Base-by-base conservation (phyloP, 2,329 filamentous ascomycete genomes). In the Sclerotinia borealis region DNA sequence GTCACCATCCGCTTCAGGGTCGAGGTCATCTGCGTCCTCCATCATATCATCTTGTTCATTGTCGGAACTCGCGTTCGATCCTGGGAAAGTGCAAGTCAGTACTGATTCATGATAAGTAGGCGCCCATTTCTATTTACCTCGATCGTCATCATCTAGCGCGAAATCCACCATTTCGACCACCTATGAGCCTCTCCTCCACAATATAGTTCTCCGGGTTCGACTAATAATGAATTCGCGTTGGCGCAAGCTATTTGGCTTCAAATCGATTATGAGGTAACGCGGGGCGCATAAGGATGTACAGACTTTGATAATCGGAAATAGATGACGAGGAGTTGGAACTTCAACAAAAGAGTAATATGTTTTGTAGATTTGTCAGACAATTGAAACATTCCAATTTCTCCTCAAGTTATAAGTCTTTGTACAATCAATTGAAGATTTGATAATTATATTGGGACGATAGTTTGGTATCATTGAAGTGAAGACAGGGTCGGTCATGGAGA, bases 11-110 rank as follows among this genome's bases (percentile, higher is more conserved):
- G 65, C 68, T n/a, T 75, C 74, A 25, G 64, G 68, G 25, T 76
- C 75, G n/a, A 72, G 71, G 47, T 75, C 72, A 47, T 76, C 76
- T 29, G 69, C 74, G 69, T 78, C 76, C 61, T 85, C 82, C 81
- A 85, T 85, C 41, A 82, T 77, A 70, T 86, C 83, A 68, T 86
- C 83, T 63, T 79, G 79, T 61, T 85, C 83, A 68, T 80, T 79
- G 37, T 80, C 79, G 27, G 79, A 80, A 69, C 78, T 79, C 39
- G 72, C 77, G 67, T 78, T 79, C 29, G 76, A 77, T 19, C 68
- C 72, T 74, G 52, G 51, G 51, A 67, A 60, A 69, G 60, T 34
- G 22, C 9, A 43, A 27, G 61, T 61, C 10, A 41, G 50, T 34
- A 56, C 9, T 22, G 11, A 25, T 15, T 25, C 9, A 39, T 17